These are phyloP conservation scores for Phytophthora kernoviae DNA, from an alignment of 352 stramenopile genomes.

Conservation along the genomic window DNA sequence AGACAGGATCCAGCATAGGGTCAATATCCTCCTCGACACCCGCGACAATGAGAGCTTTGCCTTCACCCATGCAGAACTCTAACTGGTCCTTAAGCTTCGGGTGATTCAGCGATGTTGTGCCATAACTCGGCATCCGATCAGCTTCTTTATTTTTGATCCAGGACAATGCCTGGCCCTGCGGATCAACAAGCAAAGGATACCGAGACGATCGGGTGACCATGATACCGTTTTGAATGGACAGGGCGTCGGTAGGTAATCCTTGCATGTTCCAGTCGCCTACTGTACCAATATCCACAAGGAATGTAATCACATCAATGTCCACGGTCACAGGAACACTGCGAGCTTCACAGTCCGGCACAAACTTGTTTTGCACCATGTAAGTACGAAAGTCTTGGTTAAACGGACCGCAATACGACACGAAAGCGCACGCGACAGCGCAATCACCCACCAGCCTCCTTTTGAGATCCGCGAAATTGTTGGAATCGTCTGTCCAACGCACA, in stretches of 20 bases:
- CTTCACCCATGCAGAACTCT: slow-evolving; percentile 98
- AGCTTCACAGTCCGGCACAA: slow-evolving; percentile 92
- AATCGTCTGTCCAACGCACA: slow-evolving; percentile 97
- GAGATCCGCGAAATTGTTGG: slow-evolving; percentile 97
- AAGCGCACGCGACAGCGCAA: slow-evolving; percentile 96
- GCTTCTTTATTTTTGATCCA: slow-evolving; percentile 98
- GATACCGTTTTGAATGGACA: slow-evolving; percentile 99
- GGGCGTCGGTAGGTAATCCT: slow-evolving; percentile 95
- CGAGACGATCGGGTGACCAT: slow-evolving; percentile 96
- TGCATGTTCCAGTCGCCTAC: slow-evolving; percentile 99
- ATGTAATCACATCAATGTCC: slow-evolving; percentile 97
- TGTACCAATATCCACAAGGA: slow-evolving; percentile 97
- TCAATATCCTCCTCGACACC: slow-evolving; percentile 99
- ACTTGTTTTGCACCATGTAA: slow-evolving; percentile 97
- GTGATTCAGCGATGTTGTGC: slow-evolving; percentile 95
- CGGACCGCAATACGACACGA: slow-evolving; percentile 97
- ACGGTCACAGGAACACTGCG: slow-evolving; percentile 93
- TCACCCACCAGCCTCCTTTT: slow-evolving; percentile 97
- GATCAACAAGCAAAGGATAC: slow-evolving; percentile 97
- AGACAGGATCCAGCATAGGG: slow-evolving; percentile 97
- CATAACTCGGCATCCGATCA: slow-evolving; percentile 94
- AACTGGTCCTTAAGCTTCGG: slow-evolving; percentile 98
- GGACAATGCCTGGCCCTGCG: slow-evolving; percentile 96
- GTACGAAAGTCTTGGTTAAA: slow-evolving; percentile 98
- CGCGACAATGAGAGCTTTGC: slow-evolving; percentile 93